Evolutionary conservation across 495 filamentous ascomycete species (phyloP).

Genomic region (Xylona heveae): DNA sequence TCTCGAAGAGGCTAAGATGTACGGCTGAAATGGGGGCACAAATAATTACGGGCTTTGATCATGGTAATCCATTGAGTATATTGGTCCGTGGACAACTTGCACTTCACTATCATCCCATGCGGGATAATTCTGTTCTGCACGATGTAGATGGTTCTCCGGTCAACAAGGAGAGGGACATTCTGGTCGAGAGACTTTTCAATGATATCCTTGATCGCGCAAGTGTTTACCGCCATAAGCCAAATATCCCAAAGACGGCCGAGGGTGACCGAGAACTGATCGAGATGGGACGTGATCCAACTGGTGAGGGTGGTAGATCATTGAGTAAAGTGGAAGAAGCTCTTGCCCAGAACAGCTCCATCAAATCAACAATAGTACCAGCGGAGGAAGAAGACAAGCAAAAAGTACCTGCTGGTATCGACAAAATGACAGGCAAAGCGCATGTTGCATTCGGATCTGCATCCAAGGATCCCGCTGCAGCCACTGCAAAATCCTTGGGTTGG

Average conservation of each 20-base stretch:
- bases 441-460: slow-evolving; percentile 18
- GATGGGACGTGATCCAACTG: slow-evolving; percentile 51
- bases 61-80: slow-evolving; percentile 80
- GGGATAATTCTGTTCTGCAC: slow-evolving; percentile 73
- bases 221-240: slow-evolving; percentile 58
- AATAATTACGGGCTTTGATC: slow-evolving; percentile 91
- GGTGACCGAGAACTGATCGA: slow-evolving; percentile 74
- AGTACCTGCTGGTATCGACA: slow-evolving; percentile 17
- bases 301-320: slow-evolving; percentile 49
- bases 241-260: slow-evolving; percentile 47
- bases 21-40: slow-evolving; percentile 94
- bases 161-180: slow-evolving; percentile 53
- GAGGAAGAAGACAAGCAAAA: slow-evolving; percentile 22
- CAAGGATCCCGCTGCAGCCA: slow-evolving; percentile 23
- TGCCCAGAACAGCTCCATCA: slow-evolving; percentile 16
- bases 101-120: slow-evolving; percentile 64
- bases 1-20: slow-evolving; percentile 31
- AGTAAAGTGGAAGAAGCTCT: slow-evolving; percentile 46
- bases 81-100: slow-evolving; percentile 82
- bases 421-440: slow-evolving; percentile 20
- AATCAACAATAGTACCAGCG: slow-evolving; percentile 20
- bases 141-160: slow-evolving; percentile 70
- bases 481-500: slow-evolving; percentile 69
- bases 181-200: slow-evolving; percentile 80
- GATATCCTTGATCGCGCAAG: slow-evolving; percentile 82